Conservation (phyloP, 2,329 filamentous ascomycete species). For the Hymenoscyphus fraxineus region DNA sequence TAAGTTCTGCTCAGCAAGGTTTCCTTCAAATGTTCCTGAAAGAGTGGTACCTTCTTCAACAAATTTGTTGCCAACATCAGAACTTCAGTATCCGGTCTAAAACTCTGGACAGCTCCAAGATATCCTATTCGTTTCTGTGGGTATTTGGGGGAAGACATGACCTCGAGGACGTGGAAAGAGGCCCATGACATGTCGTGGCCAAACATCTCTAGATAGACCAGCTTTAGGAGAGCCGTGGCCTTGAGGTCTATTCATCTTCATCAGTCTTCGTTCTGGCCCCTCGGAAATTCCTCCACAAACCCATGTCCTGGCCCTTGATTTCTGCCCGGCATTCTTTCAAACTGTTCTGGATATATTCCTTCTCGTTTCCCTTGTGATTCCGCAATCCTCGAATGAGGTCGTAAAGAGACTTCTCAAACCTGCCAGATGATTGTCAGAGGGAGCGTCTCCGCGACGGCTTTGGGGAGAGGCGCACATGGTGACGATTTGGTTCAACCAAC, state of each 20-base stretch:
- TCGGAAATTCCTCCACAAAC: conserved; percentile 43
- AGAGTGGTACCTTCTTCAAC: conserved; percentile 71
- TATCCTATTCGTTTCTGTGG: conserved; percentile 95
- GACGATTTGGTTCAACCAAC: conserved; percentile 5
- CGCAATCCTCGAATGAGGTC: conserved; percentile 96
- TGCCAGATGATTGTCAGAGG: conserved; percentile 37
- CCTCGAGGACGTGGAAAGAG: conserved; percentile 95
- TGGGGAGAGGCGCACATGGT: conserved; percentile 13
- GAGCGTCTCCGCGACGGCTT: background rate
- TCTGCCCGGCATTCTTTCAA: conserved; percentile 94
- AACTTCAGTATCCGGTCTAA: conserved; percentile 91
- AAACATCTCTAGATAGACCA: conserved; percentile 98
- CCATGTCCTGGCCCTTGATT: conserved; percentile 90
- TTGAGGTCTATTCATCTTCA: conserved; percentile 67
- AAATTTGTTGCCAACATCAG: conserved; percentile 96
- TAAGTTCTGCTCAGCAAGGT: conserved; percentile 31
- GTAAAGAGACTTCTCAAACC: conserved; percentile 99
- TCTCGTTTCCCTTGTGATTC: conserved; percentile 92
- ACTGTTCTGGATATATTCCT: conserved; percentile 89
- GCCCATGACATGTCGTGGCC: conserved; percentile 99
- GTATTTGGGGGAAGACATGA: conserved; percentile 96
- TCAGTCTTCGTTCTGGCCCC: conserved; percentile 13
- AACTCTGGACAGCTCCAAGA: conserved; percentile 91
- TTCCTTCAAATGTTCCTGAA: background rate
- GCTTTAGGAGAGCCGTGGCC: conserved; percentile 89